Evolutionary conservation across 768 basidiomycete genomes (phyloP), one percentile per base, ranked within the genome.

Genomic region (Kondoa subrosea): DNA sequence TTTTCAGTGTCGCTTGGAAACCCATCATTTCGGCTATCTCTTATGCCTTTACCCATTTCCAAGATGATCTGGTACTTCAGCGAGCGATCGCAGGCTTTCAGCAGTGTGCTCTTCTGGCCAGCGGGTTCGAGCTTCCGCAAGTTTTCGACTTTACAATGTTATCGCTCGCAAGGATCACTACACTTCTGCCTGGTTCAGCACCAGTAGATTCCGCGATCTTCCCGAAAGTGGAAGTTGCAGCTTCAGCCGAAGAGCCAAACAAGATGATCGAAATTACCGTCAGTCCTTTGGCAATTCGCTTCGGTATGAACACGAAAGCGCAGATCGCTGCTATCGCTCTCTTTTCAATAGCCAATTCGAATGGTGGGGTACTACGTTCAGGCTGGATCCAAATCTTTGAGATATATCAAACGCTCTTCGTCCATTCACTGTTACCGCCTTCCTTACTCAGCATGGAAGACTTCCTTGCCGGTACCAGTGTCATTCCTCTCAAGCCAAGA

Each of bases 341-440:
- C 64, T 99, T 99, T 80, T 92, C 92, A 70, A 93, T 97, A 62
- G 89, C 95, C 17, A 96, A 97, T 73, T 88, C 91, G 14, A 92
- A 97, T 75, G 91, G 89, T 4, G 87, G 90, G 71, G 88, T 90
- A 12, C 82, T 99, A 64, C 83, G 92, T 32, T 90, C 92, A 76
- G 92, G 93, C 29, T 99, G 95, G 95, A 85, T 84, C 2, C 87
- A 95, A 88, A 90, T 99, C 66, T 96, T 99, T 73, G 93, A 97
- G 77, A 96, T 97, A 86, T 92, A 93, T 78, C 87, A 92, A 74
- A 95, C 91, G 34, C 80, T 99, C 27, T 99, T 97, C 79, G 78
- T 96, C 59, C 88, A 97, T 76, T 92, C 92, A 21, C 81, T 97
- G 29, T 80, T 99, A 21, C 95, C 95, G 0, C 84, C 81, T 12